Evolutionary conservation across 345 rosid genomes (phyloP), one percentile per base, ranked within the genome.

Genomic region (Gossypium sturtianum): DNA sequence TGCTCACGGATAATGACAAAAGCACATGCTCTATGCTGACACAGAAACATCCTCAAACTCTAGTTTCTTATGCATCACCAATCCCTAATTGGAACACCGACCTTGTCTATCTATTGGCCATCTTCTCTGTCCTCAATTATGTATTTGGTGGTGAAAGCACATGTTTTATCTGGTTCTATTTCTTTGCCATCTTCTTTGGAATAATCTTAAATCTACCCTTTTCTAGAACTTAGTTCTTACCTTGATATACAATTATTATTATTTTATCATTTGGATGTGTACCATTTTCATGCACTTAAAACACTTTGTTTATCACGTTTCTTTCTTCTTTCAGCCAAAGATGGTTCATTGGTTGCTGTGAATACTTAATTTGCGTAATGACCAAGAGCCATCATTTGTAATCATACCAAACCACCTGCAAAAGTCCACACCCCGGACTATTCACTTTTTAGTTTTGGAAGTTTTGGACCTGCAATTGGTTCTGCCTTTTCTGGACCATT

Each of bases 401-500:
- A 88, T 95, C 63, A 93, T 95, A 77, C 99, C 99, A 66, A 84
- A 88, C 81, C 99, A 95, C 82, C 85, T 91, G 74, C 92, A 90
- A 84, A 90, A 84, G 87, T 95, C 75, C 92, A 95, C 77, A 72
- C 89, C 43, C 80, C 84, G 45, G 97, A 90, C 52, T 93, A 96
- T 85, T 85, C 93, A 2, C 98, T 90, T 81, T 86, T 95, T 87
- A 93, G 97, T 81, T 95, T 95, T 78, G 99, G 99, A 66, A 95
- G 97, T 75, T 95, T 95, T 84, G 97, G 93, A 82, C 47, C 95
- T 75, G 88, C 83, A 49, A 70, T 83, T 62, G 70, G 80, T 81
- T 77, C 88, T 72, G 68, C 71, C n/a, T 84, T 85, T 72, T 75
- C 90, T 56, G 90, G 78, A 70, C 77, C 86, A 64, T 86, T 82